These are phyloP conservation scores for Aspergillus sclerotiicarbonarius DNA, from an alignment of 495 filamentous ascomycete genomes.

Conservation along the genomic window DNA sequence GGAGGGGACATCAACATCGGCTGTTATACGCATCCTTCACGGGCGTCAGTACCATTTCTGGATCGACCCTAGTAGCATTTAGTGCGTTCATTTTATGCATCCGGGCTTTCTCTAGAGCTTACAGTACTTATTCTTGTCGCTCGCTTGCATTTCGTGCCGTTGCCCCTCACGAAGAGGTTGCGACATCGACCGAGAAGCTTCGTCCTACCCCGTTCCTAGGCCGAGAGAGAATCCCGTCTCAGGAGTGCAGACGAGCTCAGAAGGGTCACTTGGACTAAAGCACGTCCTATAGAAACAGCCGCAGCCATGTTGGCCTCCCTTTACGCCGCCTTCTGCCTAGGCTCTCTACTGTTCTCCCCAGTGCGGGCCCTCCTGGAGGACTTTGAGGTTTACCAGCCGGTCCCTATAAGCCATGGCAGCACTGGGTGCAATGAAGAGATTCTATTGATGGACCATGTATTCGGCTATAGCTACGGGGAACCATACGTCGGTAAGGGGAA, in stretches of 20 bases:
- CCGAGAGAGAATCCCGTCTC: neutral
- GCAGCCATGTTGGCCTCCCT: conserved; percentile 8
- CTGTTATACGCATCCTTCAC: neutral
- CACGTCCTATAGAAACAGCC: neutral
- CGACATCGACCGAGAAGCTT: neutral
- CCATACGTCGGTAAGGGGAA: conserved; percentile 71
- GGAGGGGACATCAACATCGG: neutral
- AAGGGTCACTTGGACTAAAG: neutral
- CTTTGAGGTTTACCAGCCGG: conserved; percentile 70
- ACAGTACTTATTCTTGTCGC: neutral
- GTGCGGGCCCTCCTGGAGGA: conserved; percentile 45
- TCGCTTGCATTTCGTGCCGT: neutral
- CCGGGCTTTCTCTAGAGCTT: neutral
- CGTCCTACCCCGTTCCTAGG: neutral
- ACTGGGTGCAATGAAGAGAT: conserved; percentile 47
- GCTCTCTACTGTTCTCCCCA: conserved; percentile 3
- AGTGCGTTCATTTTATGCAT: neutral
- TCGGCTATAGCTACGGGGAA: conserved; percentile 72
- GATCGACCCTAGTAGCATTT: neutral
- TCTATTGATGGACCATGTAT: conserved; percentile 68
- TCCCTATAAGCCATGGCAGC: conserved; percentile 41
- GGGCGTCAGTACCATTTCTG: neutral
- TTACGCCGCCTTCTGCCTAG: conserved; percentile 6
- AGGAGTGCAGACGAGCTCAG: neutral
- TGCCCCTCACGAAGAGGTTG: neutral